Evolutionary conservation across 805 yeast species (phyloP).

Genomic region (Wickerhamomyces pijperi): DNA sequence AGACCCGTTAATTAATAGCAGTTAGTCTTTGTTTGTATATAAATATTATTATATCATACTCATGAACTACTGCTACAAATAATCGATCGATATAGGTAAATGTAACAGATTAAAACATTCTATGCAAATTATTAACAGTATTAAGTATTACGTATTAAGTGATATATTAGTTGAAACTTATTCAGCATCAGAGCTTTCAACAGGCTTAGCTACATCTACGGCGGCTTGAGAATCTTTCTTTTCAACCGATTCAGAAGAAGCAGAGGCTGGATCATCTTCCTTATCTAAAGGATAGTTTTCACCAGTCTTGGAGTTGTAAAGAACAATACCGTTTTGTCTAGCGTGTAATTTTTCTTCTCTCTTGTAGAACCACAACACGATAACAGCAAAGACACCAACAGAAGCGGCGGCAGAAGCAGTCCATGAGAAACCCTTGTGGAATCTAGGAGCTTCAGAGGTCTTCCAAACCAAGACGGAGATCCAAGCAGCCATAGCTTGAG

Average conservation of each 20-base stretch:
- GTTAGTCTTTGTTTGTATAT: too few relatives aligned
- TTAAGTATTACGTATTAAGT: too few relatives aligned
- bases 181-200: background rate
- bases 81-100: too few relatives aligned
- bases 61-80: too few relatives aligned
- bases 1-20: too few relatives aligned
- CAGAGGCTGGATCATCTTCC: background rate
- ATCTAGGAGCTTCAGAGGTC: slow-evolving; percentile 47
- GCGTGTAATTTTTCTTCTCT: slow-evolving; percentile 28
- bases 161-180: background rate
- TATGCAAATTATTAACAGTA: too few relatives aligned
- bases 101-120: too few relatives aligned
- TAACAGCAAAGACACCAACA: slow-evolving; percentile 18
- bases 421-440: slow-evolving; percentile 36
- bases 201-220: slow-evolving; percentile 7
- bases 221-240: background rate
- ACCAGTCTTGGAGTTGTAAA: slow-evolving; percentile 18
- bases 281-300: slow-evolving; percentile 4
- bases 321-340: slow-evolving; percentile 25
- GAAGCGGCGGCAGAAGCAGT: slow-evolving; percentile 25
- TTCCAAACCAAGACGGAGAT: slow-evolving; percentile 20
- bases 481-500: slow-evolving; percentile 39
- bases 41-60: too few relatives aligned
- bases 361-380: slow-evolving; percentile 25
- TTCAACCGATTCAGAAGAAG: background rate